phyloP scores from a whole-genome alignment of 2,329 filamentous ascomycete genomes.

The Alternaria panax region DNA sequence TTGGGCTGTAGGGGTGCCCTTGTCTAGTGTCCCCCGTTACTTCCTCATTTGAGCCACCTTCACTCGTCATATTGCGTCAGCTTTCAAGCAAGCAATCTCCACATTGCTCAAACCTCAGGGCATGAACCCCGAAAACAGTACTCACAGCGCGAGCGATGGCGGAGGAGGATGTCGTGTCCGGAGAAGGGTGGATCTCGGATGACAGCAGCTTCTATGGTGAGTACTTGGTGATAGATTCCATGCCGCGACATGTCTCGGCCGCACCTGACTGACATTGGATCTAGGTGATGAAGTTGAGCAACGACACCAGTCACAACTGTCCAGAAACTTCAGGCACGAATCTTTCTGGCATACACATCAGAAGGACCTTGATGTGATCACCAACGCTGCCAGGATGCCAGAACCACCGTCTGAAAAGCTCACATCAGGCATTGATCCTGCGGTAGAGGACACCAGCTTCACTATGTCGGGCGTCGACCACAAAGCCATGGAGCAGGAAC shows the following conservation, averaged over 20 bases:
- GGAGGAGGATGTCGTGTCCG: constrained; percentile 38
- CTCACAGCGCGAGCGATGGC: constrained; percentile 22
- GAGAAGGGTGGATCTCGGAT: constrained; percentile 49
- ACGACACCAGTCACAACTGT: constrained; percentile 27
- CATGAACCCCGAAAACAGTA: constrained; percentile 12
- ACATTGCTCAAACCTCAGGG: constrained; percentile 2
- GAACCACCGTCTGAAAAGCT: neutral
- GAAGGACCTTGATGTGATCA: constrained; percentile 35
- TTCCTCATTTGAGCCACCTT: constrained; percentile 20
- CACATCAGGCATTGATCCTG: constrained; percentile 1
- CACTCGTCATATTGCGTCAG: constrained; percentile 18
- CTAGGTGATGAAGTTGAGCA: constrained; percentile 42
- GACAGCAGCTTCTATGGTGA: constrained; percentile 57
- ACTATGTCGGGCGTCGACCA: constrained; percentile 12
- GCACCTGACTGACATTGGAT: constrained; percentile 14
- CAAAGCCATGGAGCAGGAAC: constrained; percentile 25
- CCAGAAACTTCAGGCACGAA: constrained; percentile 22
- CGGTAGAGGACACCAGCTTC: constrained; percentile 8
- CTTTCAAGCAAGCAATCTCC: constrained; percentile 1
- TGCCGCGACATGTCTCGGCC: neutral
- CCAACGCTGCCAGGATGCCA: constrained; percentile 15
- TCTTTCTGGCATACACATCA: constrained; percentile 30
- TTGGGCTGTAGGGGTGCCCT: constrained; percentile 23
- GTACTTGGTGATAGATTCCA: constrained; percentile 4
- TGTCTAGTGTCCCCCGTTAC: constrained; percentile 10